Conservation (phyloP, 306 rosid genomes). For the Fragaria nilgerrensis region DNA sequence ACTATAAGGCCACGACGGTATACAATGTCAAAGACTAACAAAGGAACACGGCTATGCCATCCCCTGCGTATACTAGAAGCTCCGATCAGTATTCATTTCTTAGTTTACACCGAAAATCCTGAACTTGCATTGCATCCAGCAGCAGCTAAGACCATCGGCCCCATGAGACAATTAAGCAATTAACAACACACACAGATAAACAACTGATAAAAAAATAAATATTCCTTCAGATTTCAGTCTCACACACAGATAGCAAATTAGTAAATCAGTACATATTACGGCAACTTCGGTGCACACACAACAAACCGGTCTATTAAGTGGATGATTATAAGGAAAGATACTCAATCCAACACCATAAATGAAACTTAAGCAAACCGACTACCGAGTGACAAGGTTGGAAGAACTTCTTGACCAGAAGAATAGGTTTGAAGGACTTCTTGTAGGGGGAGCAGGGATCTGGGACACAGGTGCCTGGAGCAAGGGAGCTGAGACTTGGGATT, state of each 20-base stretch:
- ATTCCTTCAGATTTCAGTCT: not conserved
- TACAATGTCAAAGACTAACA: not conserved
- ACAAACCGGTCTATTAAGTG: not conserved
- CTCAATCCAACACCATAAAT: not conserved
- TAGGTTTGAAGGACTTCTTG: conserved; percentile 26
- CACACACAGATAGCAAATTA: not conserved
- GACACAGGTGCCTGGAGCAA: not conserved
- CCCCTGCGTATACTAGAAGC: not conserved
- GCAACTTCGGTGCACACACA: not conserved
- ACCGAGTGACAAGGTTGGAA: conserved; percentile 33
- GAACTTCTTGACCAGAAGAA: conserved; percentile 1
- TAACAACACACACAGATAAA: not conserved
- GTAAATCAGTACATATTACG: not conserved
- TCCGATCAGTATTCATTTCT: not conserved
- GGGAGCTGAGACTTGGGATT: conserved; percentile 39
- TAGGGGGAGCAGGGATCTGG: not conserved
- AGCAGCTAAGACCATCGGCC: not conserved
- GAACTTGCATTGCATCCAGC: not conserved
- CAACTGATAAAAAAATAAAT: not conserved
- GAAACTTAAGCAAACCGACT: conserved; percentile 2
- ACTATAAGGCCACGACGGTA: not conserved
- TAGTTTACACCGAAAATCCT: not conserved
- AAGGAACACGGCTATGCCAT: not conserved
- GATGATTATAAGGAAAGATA: not conserved
- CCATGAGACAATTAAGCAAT: not conserved